Percentiles rank a stretch among this genome's conserved stretches.
phyloP scores from a whole-genome alignment of 176 grass and related monocot species.

The barley (Hordeum vulgare) region MorexV3_pseudomolecules_assembly NC_058522.1:369250869-369251368 shows the following conservation, averaged over 20 bases:
- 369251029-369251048: neutral
- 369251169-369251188: neutral
- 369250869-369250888: neutral
- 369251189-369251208: neutral
- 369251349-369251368: conserved; percentile 81
- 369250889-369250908: neutral
- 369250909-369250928: neutral
- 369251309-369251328: conserved; percentile 96
- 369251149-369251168: neutral
- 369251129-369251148: neutral
- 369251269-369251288: conserved; percentile 10
- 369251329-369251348: conserved; percentile 92
- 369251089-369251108: neutral
- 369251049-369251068: neutral
- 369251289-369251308: conserved; percentile 76
- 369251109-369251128: neutral
- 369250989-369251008: neutral
- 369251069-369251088: neutral
- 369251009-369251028: conserved; percentile 4
- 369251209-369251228: neutral
- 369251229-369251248: neutral
- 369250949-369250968: neutral
- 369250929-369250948: conserved; percentile 6
- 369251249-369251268: conserved; percentile 6
- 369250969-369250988: neutral